phyloP scores from a whole-genome alignment of 1,284 basidiomycete genomes.

The Trichosporon coremiiforme region DNA sequence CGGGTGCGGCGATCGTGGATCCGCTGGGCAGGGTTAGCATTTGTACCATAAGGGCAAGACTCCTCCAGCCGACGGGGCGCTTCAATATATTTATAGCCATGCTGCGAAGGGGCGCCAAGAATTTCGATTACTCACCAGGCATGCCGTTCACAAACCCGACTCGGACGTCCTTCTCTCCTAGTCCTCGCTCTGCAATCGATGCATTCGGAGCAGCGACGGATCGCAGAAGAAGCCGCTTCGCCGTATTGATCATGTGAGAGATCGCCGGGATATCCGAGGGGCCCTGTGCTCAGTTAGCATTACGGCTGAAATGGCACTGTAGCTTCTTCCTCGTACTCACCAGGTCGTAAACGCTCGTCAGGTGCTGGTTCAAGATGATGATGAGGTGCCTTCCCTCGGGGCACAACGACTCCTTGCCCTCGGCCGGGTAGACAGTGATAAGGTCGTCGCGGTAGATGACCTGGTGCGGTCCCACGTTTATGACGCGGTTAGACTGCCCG shows the following conservation, averaged over 20 bases:
- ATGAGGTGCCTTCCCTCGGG: conserved; percentile 49
- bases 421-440: conserved; percentile 45
- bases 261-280: conserved; percentile 50
- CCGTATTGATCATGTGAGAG: conserved; percentile 44
- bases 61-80: background rate
- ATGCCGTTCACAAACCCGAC: conserved; percentile 48
- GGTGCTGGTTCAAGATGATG: conserved; percentile 49
- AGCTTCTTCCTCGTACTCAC: conserved; percentile 38
- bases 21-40: conserved; percentile 37
- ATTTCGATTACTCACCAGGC: conserved; percentile 37
- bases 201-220: conserved; percentile 12
- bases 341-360: conserved; percentile 51
- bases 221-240: conserved; percentile 35
- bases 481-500: conserved; percentile 15
- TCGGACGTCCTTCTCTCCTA: conserved; percentile 34
- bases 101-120: conserved; percentile 5
- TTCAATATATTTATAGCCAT: background rate
- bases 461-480: conserved; percentile 39
- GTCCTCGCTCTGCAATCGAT: conserved; percentile 20
- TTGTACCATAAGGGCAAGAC: background rate
- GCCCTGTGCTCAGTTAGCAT: conserved; percentile 36
- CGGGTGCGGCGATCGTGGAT: conserved; percentile 48
- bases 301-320: background rate
- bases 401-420: conserved; percentile 46
- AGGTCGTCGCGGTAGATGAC: conserved; percentile 47